Conservation (phyloP, 2,329 filamentous ascomycete species). For the Cercospora zeae-maydis region DNA sequence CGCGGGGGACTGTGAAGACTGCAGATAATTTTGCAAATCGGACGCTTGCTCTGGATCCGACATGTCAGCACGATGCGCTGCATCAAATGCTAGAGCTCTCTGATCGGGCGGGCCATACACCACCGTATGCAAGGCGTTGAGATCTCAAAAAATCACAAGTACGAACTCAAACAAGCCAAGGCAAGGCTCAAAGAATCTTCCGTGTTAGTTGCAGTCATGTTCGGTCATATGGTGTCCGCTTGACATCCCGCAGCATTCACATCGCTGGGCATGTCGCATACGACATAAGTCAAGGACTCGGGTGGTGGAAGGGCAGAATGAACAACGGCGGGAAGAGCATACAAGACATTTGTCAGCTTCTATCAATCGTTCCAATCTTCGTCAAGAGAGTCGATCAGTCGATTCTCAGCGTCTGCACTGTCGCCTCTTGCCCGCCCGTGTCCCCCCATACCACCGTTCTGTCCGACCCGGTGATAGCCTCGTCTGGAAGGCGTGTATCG, state of each 20-base stretch:
- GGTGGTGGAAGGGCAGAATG: background rate
- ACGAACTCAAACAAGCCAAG: background rate
- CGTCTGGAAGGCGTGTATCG: slow-evolving; percentile 61
- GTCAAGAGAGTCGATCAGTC: slow-evolving; percentile 90
- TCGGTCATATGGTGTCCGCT: too few relatives aligned
- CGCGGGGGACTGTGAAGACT: slow-evolving; percentile 14
- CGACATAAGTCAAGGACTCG: too few relatives aligned
- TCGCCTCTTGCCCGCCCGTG: slow-evolving; percentile 42
- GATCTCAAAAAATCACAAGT: background rate
- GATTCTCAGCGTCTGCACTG: slow-evolving; percentile 77
- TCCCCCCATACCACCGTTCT: slow-evolving; percentile 49
- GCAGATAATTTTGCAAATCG: slow-evolving; percentile 1
- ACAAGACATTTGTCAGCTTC: background rate
- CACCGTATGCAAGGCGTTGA: background rate
- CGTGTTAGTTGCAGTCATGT: background rate
- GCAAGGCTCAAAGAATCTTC: background rate
- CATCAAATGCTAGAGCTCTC: background rate
- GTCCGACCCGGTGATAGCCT: slow-evolving; percentile 63
- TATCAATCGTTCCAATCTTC: slow-evolving; percentile 86
- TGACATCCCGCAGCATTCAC: too few relatives aligned
- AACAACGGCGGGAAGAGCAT: background rate
- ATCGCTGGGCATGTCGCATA: too few relatives aligned
- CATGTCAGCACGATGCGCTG: background rate
- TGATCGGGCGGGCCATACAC: background rate
- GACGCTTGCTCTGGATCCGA: background rate